Base-by-base conservation (phyloP, 139 green algal genomes). In the Eudorina sp. region DNA sequence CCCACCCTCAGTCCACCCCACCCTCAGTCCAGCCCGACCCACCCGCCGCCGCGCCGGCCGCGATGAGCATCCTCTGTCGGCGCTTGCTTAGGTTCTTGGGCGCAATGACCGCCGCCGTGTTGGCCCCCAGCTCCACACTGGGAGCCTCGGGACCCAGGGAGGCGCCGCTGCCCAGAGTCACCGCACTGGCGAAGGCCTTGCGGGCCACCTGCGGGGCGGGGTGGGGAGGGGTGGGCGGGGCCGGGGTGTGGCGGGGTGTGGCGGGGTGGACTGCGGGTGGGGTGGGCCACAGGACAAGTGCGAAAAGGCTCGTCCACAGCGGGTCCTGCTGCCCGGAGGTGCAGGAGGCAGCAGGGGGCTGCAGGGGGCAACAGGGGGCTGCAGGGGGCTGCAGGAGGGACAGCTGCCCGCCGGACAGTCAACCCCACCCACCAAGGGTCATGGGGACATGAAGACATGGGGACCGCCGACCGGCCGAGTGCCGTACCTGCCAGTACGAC, bases 81-180 rank as follows among this genome's bases (percentile, higher is more conserved):
- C 92, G 88, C 83, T 94, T 93, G 91, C 79, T 94, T 45, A 95
- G 92, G 66, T 96, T 90, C 53, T 94, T 89, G 13, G 88, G 90
- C 0, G 90, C 91, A 25, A 98, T 53, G 14, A 92, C 92, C 0
- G 90, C 89, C 3, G 96, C 97, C 25, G 95, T 92, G 83, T 94
- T 93, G 69, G 93, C 93, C 3, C 97, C 98, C 38, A 99, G 96
- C 86, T 99, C 98, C n/a, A 99, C 97, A 62, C 83, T 94, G 66
- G 97, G 97, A 0, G 97, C 98, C 88, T 99, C 97, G 0, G 97
- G 97, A 0, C 97, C 97, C 53, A 99, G 90, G 2, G 93, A 97
- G 34, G 94, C 94, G 6, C 97, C 97, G 21, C 90, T 95, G 48
- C 97, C 95, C 9, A 98, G 90, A 0, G 95, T 98, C 75, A 98